Evolutionary conservation across 1,284 basidiomycete genomes (phyloP).

Genomic region (Tilletia indica): DNA sequence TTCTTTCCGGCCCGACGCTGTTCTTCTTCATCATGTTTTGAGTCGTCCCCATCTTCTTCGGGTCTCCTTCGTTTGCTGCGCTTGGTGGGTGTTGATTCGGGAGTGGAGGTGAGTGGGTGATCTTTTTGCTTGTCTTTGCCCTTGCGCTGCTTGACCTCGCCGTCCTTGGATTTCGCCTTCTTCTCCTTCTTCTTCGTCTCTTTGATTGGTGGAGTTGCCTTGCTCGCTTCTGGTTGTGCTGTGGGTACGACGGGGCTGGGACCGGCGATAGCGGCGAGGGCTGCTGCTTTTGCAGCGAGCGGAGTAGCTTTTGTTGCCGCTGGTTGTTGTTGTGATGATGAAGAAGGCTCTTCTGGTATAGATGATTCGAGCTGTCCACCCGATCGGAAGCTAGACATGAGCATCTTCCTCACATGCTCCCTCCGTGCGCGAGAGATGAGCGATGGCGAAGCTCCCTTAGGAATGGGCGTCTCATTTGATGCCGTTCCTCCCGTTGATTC

Average conservation of each 20-base stretch:
- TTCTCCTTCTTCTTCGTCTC: conserved; percentile 20
- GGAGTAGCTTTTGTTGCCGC: background rate
- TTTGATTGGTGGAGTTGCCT: background rate
- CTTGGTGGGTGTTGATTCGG: background rate
- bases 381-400: conserved; percentile 51
- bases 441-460: conserved; percentile 29
- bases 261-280: conserved; percentile 2
- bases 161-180: background rate
- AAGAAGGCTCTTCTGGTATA: conserved; percentile 19
- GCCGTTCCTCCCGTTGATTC: background rate
- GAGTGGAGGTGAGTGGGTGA: background rate
- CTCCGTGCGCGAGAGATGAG: conserved; percentile 45
- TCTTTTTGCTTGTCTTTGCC: background rate
- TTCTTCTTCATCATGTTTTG: background rate
- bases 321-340: conserved; percentile 7
- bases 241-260: conserved; percentile 7
- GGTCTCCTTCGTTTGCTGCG: background rate
- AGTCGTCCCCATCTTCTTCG: too few species aligned
- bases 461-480: background rate
- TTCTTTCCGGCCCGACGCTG: background rate
- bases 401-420: conserved; percentile 45
- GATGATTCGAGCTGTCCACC: conserved; percentile 34
- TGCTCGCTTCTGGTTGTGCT: too few species aligned
- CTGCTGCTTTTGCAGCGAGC: conserved; percentile 16
- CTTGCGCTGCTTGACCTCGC: background rate